Evolutionary conservation across 1,284 basidiomycete genomes (phyloP).

Genomic region (Omphalotus olearius): DNA sequence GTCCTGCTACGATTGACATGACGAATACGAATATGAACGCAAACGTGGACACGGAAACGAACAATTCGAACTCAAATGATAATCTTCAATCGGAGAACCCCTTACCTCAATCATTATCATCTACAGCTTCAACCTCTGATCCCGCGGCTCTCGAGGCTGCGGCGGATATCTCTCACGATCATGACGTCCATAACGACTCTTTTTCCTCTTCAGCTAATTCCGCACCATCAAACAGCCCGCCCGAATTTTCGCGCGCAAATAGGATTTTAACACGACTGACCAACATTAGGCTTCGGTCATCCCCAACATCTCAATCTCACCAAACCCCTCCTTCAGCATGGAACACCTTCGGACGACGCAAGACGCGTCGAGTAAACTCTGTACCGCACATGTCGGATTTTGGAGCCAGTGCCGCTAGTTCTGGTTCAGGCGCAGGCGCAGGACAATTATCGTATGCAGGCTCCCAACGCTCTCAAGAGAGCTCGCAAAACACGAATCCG

Average conservation of each 20-base stretch:
- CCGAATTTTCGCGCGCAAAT: constrained; percentile 6
- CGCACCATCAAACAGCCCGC: neutral
- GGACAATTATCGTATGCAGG: neutral
- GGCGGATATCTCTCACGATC: neutral
- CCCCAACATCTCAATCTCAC: neutral
- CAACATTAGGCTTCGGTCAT: constrained; percentile 2
- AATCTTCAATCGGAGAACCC: neutral
- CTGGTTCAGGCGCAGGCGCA: neutral
- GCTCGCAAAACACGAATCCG: neutral
- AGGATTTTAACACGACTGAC: constrained; percentile 5
- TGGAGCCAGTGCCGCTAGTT: constrained; percentile 2
- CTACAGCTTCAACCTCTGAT: neutral
- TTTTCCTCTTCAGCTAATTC: neutral
- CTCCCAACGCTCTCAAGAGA: constrained; percentile 8
- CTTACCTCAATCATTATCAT: constrained; percentile 37
- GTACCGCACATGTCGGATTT: constrained; percentile 10
- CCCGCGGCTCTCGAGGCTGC: neutral
- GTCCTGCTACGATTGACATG: neutral
- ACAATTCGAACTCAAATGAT: neutral
- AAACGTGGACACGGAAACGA: neutral
- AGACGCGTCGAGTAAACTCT: constrained; percentile 3
- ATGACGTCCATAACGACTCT: neutral
- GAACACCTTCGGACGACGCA: constrained; percentile 11
- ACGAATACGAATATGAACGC: neutral
- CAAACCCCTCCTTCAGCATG: constrained; percentile 10